These are phyloP conservation scores for Neopestalotiopsis sp. DNA, from an alignment of 2,329 filamentous ascomycete genomes.

Conservation along the genomic window DNA sequence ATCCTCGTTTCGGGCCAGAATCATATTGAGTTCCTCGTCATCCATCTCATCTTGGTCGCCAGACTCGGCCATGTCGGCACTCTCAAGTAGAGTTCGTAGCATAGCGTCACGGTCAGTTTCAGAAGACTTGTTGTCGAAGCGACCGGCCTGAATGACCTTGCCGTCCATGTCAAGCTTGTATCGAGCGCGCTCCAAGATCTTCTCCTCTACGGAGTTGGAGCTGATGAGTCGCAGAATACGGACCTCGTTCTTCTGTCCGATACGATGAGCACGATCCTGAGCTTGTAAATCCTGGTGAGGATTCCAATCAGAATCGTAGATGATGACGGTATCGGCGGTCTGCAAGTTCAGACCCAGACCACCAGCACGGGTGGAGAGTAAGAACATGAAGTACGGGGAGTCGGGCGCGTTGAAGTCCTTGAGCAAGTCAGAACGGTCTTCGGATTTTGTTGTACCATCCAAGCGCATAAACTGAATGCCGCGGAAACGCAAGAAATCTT, in stretches of 20 bases:
- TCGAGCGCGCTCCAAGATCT: conserved; percentile 94
- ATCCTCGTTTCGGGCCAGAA: conserved; percentile 85
- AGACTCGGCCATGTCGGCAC: conserved; percentile 70
- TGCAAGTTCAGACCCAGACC: conserved; percentile 96
- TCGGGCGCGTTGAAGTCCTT: conserved; percentile 86
- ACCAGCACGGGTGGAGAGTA: conserved; percentile 98
- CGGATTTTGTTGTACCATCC: conserved; percentile 96
- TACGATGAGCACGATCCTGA: conserved; percentile 99
- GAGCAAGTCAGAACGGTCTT: conserved; percentile 91
- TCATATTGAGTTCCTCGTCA: conserved; percentile 93
- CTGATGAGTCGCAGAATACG: conserved; percentile 95
- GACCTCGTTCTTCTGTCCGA: conserved; percentile 99
- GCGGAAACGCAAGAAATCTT: conserved; percentile 89
- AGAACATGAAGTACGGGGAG: conserved; percentile 96
- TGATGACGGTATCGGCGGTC: conserved; percentile 98
- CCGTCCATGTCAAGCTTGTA: conserved; percentile 99
- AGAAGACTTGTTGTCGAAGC: conserved; percentile 99
- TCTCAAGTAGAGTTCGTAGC: conserved; percentile 89
- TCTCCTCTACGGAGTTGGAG: conserved; percentile 96
- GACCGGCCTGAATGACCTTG: conserved; percentile 98
- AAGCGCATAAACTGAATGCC: conserved; percentile 87
- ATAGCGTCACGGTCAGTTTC: conserved; percentile 98
- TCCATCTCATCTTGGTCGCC: conserved; percentile 96
- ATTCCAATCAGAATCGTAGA: conserved; percentile 99
- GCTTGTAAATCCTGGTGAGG: conserved; percentile 98